Percentiles rank a stretch among this genome's conserved stretches.
Conservation (phyloP, 1,139 yeast species). For the Yamadazyma blattariae region DNA sequence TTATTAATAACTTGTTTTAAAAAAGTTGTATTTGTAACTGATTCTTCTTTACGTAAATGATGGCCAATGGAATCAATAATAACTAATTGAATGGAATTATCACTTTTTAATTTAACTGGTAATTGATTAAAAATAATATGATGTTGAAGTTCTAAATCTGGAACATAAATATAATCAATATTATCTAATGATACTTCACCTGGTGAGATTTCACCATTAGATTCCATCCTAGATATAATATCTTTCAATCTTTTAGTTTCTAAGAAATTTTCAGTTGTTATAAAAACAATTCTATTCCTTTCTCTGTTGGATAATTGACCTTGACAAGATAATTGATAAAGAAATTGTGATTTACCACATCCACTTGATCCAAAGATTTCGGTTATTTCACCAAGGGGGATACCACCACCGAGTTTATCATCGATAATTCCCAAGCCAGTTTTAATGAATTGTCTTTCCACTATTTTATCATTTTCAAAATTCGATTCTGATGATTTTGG, state of each 20-base stretch:
- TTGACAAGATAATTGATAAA: constrained; percentile 59
- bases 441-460: not conserved
- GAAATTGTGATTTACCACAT: constrained; percentile 77
- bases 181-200: constrained; percentile 33
- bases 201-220: constrained; percentile 20
- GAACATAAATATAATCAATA: constrained; percentile 61
- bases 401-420: constrained; percentile 60
- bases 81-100: constrained; percentile 45
- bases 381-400: constrained; percentile 62
- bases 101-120: constrained; percentile 52
- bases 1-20: constrained; percentile 20
- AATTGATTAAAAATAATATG: constrained; percentile 71
- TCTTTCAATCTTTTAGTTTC: constrained; percentile 60
- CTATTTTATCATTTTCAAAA: too few species aligned
- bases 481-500: too few species aligned
- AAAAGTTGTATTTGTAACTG: constrained; percentile 28
- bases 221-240: constrained; percentile 9
- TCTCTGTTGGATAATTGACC: constrained; percentile 39
- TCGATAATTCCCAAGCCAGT: constrained; percentile 67
- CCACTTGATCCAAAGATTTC: constrained; percentile 86
- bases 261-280: constrained; percentile 73
- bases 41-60: constrained; percentile 69
- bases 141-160: constrained; percentile 70
- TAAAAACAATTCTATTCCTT: constrained; percentile 48
- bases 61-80: constrained; percentile 86